Evolutionary conservation across 2,329 filamentous ascomycete species (phyloP).

Genomic region (Cryphonectria japonica): DNA sequence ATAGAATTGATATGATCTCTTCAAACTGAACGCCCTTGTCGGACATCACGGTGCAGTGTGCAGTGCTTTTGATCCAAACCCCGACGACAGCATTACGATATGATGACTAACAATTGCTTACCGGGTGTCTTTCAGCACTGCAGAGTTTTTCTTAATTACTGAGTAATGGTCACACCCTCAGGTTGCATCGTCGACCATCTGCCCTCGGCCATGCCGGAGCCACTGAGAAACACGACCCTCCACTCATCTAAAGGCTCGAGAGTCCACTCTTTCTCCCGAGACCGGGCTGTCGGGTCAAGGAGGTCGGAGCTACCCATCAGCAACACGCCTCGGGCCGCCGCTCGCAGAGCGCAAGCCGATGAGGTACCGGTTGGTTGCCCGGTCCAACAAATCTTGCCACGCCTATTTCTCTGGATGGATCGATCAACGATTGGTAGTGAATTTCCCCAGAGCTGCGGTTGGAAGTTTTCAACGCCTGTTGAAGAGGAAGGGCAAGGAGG

Average conservation of each 20-base stretch:
- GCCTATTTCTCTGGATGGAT: neutral
- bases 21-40: neutral
- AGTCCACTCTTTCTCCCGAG: neutral
- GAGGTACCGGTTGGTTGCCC: neutral
- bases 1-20: conserved; percentile 4
- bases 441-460: neutral
- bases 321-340: neutral
- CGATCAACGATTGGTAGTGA: neutral
- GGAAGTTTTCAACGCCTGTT: neutral
- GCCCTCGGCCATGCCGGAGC: neutral
- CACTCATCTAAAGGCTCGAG: neutral
- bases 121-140: too few species aligned
- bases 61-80: neutral
- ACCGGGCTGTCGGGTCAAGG: neutral
- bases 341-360: neutral
- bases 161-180: conserved; percentile 2
- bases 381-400: neutral
- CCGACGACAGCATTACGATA: neutral
- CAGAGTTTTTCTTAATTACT: neutral
- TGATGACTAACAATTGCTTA: neutral
- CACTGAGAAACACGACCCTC: neutral
- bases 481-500: too few species aligned
- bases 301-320: too few species aligned
- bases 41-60: neutral
- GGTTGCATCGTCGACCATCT: neutral